Percentiles rank a stretch among this genome's conserved stretches.
Evolutionary conservation across 768 basidiomycete species (phyloP).

Genomic region (Lepiota subincarnata): DNA sequence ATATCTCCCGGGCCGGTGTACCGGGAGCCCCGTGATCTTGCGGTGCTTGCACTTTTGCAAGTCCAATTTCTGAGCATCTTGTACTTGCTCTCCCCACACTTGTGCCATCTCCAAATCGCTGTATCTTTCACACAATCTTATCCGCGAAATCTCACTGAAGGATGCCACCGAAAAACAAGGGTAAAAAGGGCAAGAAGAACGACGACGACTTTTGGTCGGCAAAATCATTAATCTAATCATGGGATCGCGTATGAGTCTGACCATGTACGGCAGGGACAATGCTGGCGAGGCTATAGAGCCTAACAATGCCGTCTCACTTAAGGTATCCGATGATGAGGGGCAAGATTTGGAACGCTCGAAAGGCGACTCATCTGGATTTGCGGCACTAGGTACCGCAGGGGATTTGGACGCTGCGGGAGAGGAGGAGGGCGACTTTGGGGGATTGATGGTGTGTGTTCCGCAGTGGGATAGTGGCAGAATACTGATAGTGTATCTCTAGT

Average conservation of each 20-base stretch:
- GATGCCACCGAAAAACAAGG: conserved; percentile 66
- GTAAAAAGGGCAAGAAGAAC: conserved; percentile 81
- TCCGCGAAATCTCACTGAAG: not conserved
- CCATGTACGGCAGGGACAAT: conserved; percentile 47
- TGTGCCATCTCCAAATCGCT: not conserved
- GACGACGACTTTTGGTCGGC: conserved; percentile 83
- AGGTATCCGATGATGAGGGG: conserved; percentile 41
- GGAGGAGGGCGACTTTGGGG: conserved; percentile 67
- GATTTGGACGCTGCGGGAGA: conserved; percentile 41
- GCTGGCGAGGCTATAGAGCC: conserved; percentile 54
- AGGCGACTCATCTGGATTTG: conserved; percentile 48
- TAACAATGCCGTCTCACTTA: conserved; percentile 30
- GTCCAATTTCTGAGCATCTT: not conserved
- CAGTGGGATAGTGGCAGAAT: not conserved
- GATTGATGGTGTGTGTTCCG: conserved; percentile 58
- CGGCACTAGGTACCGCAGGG: conserved; percentile 39
- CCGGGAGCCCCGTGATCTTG: no score
- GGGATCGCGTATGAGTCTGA: conserved; percentile 4
- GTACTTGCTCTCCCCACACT: not conserved
- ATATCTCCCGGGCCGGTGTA: no score
- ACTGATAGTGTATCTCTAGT: conserved; percentile 34
- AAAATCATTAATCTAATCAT: not conserved
- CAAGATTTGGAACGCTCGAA: conserved; percentile 24
- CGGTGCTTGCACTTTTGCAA: not conserved
- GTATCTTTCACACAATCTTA: not conserved